A percentile compares a stretch with the other conserved stretches of the same genome.
These are phyloP conservation scores for Myxozyma vanderwaltii DNA, from an alignment of 805 yeast species.

Conservation along the genomic window DNA sequence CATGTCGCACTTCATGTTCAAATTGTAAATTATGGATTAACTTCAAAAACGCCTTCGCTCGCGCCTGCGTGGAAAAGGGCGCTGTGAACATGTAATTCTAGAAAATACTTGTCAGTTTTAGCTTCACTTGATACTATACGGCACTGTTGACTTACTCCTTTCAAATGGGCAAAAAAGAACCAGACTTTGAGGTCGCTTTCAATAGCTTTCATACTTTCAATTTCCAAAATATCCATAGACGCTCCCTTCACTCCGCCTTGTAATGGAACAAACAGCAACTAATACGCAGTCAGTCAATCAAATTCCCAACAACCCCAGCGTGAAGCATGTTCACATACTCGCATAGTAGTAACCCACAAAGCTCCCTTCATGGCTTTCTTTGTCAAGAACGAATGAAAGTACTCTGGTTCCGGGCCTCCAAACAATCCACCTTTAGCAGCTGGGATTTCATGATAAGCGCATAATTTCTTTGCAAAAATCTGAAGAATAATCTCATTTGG, in stretches of 20 bases:
- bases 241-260: constrained; percentile 17
- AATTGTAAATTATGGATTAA: constrained; percentile 40
- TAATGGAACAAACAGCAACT: constrained; percentile 29
- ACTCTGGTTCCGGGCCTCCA: constrained; percentile 23
- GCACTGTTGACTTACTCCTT: neutral
- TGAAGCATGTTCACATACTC: constrained; percentile 7
- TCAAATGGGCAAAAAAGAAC: constrained; percentile 26
- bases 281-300: neutral
- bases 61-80: constrained; percentile 37
- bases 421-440: constrained; percentile 16
- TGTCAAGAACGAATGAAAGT: constrained; percentile 26
- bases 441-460: constrained; percentile 20
- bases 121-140: neutral
- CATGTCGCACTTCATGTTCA: constrained; percentile 40
- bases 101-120: neutral
- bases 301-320: neutral
- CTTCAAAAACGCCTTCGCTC: constrained; percentile 38
- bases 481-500: constrained; percentile 41
- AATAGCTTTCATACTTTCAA: constrained; percentile 24
- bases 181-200: constrained; percentile 29
- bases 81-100: constrained; percentile 34
- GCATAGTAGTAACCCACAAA: constrained; percentile 31
- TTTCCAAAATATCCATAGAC: constrained; percentile 23
- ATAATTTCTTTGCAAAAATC: constrained; percentile 34
- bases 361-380: constrained; percentile 23